Conservation (phyloP, 257 asterid species). For the Galeopsis tetrahit region DNA sequence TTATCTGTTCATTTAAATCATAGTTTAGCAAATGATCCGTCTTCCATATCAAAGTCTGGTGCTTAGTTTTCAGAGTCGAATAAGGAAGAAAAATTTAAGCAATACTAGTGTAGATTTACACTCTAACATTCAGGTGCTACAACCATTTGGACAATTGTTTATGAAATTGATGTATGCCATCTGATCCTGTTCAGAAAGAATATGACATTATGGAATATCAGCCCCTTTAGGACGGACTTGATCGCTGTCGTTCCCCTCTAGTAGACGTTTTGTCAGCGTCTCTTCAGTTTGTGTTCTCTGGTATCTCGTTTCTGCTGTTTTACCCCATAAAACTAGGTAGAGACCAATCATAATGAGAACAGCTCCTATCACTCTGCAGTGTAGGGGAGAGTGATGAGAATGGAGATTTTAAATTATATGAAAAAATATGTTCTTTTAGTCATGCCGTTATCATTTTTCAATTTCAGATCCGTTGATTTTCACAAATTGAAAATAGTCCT, state of each 20-base stretch:
- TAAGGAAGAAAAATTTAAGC: constrained; percentile 13
- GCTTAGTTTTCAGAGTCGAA: constrained; percentile 26
- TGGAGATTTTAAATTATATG: neutral
- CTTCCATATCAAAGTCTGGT: constrained; percentile 28
- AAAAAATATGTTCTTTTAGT: too few relatives aligned
- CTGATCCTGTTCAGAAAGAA: constrained; percentile 20
- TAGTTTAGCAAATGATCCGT: constrained; percentile 1
- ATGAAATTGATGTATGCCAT: constrained; percentile 21
- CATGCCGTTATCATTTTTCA: too few relatives aligned
- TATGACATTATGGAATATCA: constrained; percentile 47
- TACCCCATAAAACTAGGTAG: constrained; percentile 83
- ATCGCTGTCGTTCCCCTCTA: constrained; percentile 41
- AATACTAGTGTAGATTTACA: constrained; percentile 40
- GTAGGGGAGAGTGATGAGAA: constrained; percentile 13
- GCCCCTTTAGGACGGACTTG: constrained; percentile 43
- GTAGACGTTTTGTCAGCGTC: constrained; percentile 62
- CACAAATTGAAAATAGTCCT: too few relatives aligned
- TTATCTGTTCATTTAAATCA: constrained; percentile 11
- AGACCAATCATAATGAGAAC: constrained; percentile 71
- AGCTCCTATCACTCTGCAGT: constrained; percentile 75
- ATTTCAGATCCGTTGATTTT: too few relatives aligned
- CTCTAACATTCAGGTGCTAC: constrained; percentile 34
- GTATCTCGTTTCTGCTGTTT: constrained; percentile 60
- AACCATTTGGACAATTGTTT: constrained; percentile 28
- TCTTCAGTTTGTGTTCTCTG: constrained; percentile 49